Evolutionary conservation across 108 stramenopile genomes (phyloP), one percentile per base, ranked within the genome.

Genomic region (Craspedostauros australis): DNA sequence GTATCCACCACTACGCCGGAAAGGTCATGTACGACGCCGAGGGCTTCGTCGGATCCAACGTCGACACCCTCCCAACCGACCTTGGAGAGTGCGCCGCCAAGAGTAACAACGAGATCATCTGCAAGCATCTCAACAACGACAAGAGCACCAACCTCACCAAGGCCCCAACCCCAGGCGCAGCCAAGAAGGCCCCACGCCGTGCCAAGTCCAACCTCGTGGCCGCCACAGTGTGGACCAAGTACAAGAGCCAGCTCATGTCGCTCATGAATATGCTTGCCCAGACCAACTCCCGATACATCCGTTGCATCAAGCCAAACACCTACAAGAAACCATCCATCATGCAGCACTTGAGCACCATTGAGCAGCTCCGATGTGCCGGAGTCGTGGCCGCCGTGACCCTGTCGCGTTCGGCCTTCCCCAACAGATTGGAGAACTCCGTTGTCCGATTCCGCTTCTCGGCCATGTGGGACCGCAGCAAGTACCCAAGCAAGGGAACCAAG

Each of bases 341-440:
- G 75, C 82, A 95, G 39, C 84, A 75, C 22, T 45, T 71, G 27
- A 81, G 88, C 50, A 83, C 93, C 21, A 74, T 94, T 25, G 88
- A 92, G 38, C 98, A 98, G 59, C 83, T 98, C 19, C 83, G 95
- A 37, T 98, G 93, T 57, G 91, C 93, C n/a, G 96, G 98, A 44
- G 93, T 98, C 24, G 76, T 96, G 29, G 96, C 95, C 40, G 96
- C 96, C 27, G 83, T 91, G 6, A 80, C 84, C 11, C 89, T 99
- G 18, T 83, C 91, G 22, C 81, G 98, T 16, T 93, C 92, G 15
- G 94, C 91, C 21, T 99, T 95, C 60, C 96, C 98, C 24, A 96
- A 97, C 64, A 90, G 93, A 43, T 62, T 97, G 20, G 60, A 84
- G 28, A 83, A 91, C 45, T 80, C 75, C 46, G 79, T 84, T 46